Evolutionary conservation across 257 asterid genomes (phyloP), one percentile per base, ranked within the genome.

Genomic region (Salvia hispanica): DNA sequence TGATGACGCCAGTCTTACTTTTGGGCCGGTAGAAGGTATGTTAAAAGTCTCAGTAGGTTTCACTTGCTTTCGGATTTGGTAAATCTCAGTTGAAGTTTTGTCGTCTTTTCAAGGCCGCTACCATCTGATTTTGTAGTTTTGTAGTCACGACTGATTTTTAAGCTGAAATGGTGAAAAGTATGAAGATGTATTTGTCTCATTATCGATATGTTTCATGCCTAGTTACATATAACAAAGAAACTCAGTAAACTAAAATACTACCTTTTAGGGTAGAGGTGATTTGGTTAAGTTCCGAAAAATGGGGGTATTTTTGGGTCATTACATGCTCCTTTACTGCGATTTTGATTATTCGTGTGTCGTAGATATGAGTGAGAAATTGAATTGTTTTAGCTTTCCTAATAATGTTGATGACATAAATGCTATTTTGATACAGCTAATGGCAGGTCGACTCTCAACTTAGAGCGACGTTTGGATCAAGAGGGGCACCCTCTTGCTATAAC

Each of bases 401-500:
- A 36, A 18, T 54, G 69, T 31, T 61, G 16, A 18, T 58, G 9
- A 65, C 64, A 31, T 46, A 46, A 44, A 71, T 10, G 36, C 13
- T 55, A 9, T 60, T 34, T 63, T 39, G 59, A 68, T 57, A 72
- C 92, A 90, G 98, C 81, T 76, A 86, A 84, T 85, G 93, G 83
- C 54, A 69, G 96, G 65, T 76, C 91, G 61, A 73, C 87, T 3
- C 88, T 90, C 58, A 90, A 86, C 72, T 73, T 90, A 63, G 98
- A 92, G 71, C 80, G 86, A 9, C 84, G 84, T 36, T 71, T 83
- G 79, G 97, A 92, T 80, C 93, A 86, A n/a, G 96, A 92, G 3
- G 97, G 90, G 28, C 96, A 80, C 65, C 98, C 97, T 69, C 95
- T 92, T 66, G 96, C 96, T 52, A 88, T 88, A 14, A 81, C 95